Conservation (phyloP, 75 land plant genomes). For the Sequoiadendron giganteum region DNA sequence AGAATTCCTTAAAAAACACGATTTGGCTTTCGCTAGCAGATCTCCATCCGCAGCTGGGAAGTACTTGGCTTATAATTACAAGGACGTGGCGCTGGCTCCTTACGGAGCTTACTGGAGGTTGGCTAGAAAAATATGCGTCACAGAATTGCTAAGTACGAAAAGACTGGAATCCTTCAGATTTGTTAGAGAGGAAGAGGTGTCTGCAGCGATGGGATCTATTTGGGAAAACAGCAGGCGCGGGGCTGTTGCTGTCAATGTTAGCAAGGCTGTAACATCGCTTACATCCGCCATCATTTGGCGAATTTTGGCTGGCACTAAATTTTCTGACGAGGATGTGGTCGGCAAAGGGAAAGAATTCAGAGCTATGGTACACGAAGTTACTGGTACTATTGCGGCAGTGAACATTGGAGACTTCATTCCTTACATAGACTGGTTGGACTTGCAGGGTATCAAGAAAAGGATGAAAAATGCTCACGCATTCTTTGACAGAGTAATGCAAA, state of each 20-base stretch:
- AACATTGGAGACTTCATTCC: slow-evolving; percentile 59
- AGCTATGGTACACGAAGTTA: slow-evolving; percentile 18
- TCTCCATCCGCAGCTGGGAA: neutral
- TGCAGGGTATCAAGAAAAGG: slow-evolving; percentile 37
- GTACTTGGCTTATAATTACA: neutral
- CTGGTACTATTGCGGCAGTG: slow-evolving; percentile 33
- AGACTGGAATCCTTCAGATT: neutral
- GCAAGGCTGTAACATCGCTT: slow-evolving; percentile 12
- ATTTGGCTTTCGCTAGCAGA: neutral
- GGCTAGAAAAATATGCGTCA: neutral
- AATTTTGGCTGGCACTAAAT: slow-evolving; percentile 35
- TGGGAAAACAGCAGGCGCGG: neutral
- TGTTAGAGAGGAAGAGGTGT: slow-evolving; percentile 4
- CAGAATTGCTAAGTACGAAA: neutral
- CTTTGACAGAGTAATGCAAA: slow-evolving; percentile 41
- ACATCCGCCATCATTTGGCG: slow-evolving; percentile 16
- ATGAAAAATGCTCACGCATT: slow-evolving; percentile 22
- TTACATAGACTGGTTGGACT: slow-evolving; percentile 41
- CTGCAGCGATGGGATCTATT: neutral
- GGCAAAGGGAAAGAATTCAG: slow-evolving; percentile 19
- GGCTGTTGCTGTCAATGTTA: slow-evolving; percentile 14
- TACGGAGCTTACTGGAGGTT: neutral
- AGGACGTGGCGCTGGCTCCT: neutral
- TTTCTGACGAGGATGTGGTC: slow-evolving; percentile 12
- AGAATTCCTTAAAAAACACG: slow-evolving; percentile 2